These are phyloP conservation scores for Heritiera fomes DNA, from an alignment of 345 rosid species.

Conservation along the genomic window DNA sequence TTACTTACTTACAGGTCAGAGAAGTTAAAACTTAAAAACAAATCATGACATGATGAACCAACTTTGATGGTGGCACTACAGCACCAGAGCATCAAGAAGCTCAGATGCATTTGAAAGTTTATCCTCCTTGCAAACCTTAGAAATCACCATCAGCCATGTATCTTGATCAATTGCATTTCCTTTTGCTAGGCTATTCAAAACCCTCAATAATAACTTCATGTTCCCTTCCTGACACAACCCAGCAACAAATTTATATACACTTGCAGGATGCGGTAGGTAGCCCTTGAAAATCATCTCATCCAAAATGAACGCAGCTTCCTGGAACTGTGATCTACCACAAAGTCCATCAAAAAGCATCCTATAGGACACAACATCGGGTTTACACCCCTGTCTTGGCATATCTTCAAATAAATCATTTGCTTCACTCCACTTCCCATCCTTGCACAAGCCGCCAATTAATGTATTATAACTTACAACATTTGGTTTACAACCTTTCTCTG, in stretches of 20 bases:
- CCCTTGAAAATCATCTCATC: slow-evolving; percentile 90
- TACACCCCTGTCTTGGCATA: slow-evolving; percentile 73
- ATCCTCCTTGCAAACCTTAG: slow-evolving; percentile 32
- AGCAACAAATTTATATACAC: slow-evolving; percentile 39
- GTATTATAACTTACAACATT: slow-evolving; percentile 66
- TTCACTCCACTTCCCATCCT: slow-evolving; percentile 54
- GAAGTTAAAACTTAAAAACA: no score
- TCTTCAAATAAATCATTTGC: slow-evolving; percentile 74
- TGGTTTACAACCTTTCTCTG: slow-evolving; percentile 51
- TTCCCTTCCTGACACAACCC: slow-evolving; percentile 44
- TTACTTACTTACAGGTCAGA: no score
- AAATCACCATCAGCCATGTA: slow-evolving; percentile 45
- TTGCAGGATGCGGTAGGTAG: slow-evolving; percentile 48
- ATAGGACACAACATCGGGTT: slow-evolving; percentile 70
- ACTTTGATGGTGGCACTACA: background rate
- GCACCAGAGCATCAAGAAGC: slow-evolving; percentile 34
- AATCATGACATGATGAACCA: background rate
- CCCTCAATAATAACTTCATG: slow-evolving; percentile 38
- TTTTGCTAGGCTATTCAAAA: slow-evolving; percentile 42
- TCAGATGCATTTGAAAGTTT: slow-evolving; percentile 1
- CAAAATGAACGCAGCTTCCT: slow-evolving; percentile 62
- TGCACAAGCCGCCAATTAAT: slow-evolving; percentile 58
- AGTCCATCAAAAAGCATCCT: slow-evolving; percentile 78
- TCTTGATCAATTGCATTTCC: slow-evolving; percentile 40
- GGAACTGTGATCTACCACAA: slow-evolving; percentile 39